These are phyloP conservation scores for Irpex lacteus DNA, from an alignment of 1,284 basidiomycete genomes.

Conservation along the genomic window DNA sequence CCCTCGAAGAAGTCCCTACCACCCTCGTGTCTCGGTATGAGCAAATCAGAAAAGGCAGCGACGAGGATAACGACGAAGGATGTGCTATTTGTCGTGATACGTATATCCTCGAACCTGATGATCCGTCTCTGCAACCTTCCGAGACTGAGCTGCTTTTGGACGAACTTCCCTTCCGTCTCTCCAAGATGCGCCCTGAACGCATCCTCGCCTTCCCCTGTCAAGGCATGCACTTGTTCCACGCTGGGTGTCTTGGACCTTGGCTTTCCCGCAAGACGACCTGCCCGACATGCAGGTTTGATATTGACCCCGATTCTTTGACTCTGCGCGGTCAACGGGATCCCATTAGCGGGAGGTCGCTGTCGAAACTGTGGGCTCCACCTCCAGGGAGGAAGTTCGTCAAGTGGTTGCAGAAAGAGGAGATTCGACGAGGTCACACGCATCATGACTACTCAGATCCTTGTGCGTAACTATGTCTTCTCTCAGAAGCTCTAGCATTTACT, in stretches of 20 bases:
- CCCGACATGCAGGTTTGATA: slow-evolving; percentile 30
- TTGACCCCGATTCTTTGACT: slow-evolving; percentile 30
- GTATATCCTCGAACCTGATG: slow-evolving; percentile 10
- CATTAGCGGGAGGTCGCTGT: neutral
- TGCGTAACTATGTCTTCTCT: neutral
- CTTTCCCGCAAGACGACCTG: slow-evolving; percentile 31
- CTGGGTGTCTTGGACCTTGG: slow-evolving; percentile 28
- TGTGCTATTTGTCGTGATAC: slow-evolving; percentile 30
- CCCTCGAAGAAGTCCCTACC: slow-evolving; percentile 23
- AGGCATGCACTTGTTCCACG: slow-evolving; percentile 31
- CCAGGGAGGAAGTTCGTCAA: slow-evolving; percentile 17
- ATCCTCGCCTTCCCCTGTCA: slow-evolving; percentile 29
- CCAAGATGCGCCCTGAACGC: neutral
- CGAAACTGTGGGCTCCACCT: slow-evolving; percentile 24
- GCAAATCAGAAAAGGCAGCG: slow-evolving; percentile 22
- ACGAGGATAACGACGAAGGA: slow-evolving; percentile 21
- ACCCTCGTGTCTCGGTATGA: slow-evolving; percentile 27
- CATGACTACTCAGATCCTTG: neutral
- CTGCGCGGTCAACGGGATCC: slow-evolving; percentile 7
- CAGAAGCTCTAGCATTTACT: neutral
- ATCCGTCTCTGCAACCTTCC: neutral
- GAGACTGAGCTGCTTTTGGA: slow-evolving; percentile 6
- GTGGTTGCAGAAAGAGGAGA: slow-evolving; percentile 27
- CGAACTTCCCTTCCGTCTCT: slow-evolving; percentile 18
- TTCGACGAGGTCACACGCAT: neutral